phyloP scores from a whole-genome alignment of 106 monocot species.

The Allium fistulosum region DNA sequence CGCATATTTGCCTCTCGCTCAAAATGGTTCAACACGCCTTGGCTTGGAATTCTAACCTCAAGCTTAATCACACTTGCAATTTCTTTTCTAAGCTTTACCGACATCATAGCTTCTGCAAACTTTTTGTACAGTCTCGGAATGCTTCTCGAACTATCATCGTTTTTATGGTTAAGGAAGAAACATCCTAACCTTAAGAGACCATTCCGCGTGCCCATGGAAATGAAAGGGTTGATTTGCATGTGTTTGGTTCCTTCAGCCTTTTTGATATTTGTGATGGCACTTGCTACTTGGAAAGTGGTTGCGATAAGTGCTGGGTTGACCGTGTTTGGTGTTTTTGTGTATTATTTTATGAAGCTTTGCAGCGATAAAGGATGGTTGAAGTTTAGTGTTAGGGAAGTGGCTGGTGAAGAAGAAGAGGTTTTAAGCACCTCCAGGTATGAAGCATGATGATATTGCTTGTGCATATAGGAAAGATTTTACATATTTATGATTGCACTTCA shows the following conservation, averaged over 20 bases:
- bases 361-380: constrained; percentile 33
- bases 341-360: constrained; percentile 42
- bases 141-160: constrained; percentile 80
- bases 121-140: constrained; percentile 85
- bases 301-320: constrained; percentile 49
- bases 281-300: constrained; percentile 61
- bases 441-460: background rate
- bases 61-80: constrained; percentile 63
- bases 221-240: constrained; percentile 42
- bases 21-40: constrained; percentile 68
- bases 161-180: constrained; percentile 54
- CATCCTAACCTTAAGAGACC: constrained; percentile 58
- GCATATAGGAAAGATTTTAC: no score
- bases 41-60: constrained; percentile 60
- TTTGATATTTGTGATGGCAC: constrained; percentile 49
- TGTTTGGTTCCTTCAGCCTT: constrained; percentile 67
- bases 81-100: constrained; percentile 72
- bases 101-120: constrained; percentile 78
- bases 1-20: constrained; percentile 38
- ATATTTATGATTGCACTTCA: no score
- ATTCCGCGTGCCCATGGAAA: constrained; percentile 49
- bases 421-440: constrained; percentile 2
- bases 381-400: constrained; percentile 24
- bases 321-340: constrained; percentile 22
- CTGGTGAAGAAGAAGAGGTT: constrained; percentile 13